Conservation (phyloP, 1,139 yeast genomes). For the Scheffersomyces cryptocercus region DNA sequence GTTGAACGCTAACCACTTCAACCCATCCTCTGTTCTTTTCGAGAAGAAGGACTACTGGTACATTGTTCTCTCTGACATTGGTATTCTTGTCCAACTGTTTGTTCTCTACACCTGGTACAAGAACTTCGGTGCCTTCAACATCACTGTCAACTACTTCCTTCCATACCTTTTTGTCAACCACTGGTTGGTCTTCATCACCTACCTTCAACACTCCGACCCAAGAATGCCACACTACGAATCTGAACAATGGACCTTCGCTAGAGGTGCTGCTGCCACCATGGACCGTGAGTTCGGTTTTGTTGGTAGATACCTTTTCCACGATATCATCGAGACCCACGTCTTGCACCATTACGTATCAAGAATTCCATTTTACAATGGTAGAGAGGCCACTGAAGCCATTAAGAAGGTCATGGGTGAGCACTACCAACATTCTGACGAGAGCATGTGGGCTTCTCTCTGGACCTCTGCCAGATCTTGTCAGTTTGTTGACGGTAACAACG, state of each 20-base stretch:
- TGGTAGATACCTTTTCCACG: conserved; percentile 82
- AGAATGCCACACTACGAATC: conserved; percentile 77
- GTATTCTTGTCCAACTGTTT: conserved; percentile 55
- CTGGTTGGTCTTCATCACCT: conserved; percentile 87
- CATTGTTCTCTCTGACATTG: conserved; percentile 71
- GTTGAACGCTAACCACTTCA: conserved; percentile 58
- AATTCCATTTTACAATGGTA: conserved; percentile 84
- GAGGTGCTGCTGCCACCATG: conserved; percentile 87
- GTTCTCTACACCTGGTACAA: conserved; percentile 65
- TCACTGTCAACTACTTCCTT: conserved; percentile 69
- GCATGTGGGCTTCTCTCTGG: conserved; percentile 76
- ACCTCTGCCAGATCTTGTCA: conserved; percentile 72
- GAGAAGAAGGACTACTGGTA: conserved; percentile 70
- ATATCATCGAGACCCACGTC: conserved; percentile 87
- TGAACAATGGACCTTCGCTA: conserved; percentile 78
- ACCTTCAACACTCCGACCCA: conserved; percentile 82
- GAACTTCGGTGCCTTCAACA: conserved; percentile 62
- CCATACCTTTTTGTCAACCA: conserved; percentile 85
- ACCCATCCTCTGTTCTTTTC: conserved; percentile 72
- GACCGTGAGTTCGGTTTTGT: conserved; percentile 83
- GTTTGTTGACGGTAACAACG: conserved; percentile 79
- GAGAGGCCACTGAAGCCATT: conserved; percentile 78
- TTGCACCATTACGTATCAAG: conserved; percentile 83
- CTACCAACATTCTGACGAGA: conserved; percentile 66
- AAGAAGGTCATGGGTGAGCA: conserved; percentile 82